Conservation (phyloP, 257 asterid species). For the Nicotiana noctiflora region DNA sequence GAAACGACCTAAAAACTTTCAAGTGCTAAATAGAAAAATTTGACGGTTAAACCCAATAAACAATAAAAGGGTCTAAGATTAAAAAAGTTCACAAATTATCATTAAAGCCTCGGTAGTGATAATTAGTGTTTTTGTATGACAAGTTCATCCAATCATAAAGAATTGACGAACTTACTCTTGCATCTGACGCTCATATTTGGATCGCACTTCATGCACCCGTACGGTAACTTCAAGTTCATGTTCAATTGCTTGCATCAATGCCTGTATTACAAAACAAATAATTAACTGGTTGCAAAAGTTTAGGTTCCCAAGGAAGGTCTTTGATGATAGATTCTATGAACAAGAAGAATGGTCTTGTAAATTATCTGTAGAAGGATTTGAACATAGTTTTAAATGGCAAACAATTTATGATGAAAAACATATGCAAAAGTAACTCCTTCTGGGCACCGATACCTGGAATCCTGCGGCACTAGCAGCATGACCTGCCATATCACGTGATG, state of each 20-base stretch:
- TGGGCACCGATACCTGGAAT: constrained; percentile 48
- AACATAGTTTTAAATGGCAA: neutral
- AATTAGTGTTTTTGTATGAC: neutral
- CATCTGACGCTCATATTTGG: constrained; percentile 84
- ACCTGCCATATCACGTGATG: constrained; percentile 61
- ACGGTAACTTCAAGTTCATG: constrained; percentile 96
- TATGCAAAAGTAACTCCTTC: neutral
- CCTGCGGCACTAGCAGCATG: constrained; percentile 57
- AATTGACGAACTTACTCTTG: constrained; percentile 57
- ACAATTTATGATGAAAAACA: neutral
- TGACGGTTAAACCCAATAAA: neutral
- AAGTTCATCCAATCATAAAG: neutral
- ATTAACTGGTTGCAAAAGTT: neutral
- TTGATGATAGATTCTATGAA: neutral
- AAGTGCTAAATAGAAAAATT: neutral
- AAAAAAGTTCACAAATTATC: too few relatives aligned
- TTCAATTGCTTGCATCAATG: constrained; percentile 68
- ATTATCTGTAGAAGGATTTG: neutral
- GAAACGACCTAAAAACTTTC: neutral
- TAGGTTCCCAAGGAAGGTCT: neutral
- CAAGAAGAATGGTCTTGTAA: neutral
- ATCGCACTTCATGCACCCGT: constrained; percentile 91
- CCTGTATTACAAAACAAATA: constrained; percentile 34
- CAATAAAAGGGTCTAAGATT: neutral
- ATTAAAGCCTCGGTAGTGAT: neutral